Conservation (phyloP, 805 yeast genomes). For the Trichomonascus vanleenenianus region DNA sequence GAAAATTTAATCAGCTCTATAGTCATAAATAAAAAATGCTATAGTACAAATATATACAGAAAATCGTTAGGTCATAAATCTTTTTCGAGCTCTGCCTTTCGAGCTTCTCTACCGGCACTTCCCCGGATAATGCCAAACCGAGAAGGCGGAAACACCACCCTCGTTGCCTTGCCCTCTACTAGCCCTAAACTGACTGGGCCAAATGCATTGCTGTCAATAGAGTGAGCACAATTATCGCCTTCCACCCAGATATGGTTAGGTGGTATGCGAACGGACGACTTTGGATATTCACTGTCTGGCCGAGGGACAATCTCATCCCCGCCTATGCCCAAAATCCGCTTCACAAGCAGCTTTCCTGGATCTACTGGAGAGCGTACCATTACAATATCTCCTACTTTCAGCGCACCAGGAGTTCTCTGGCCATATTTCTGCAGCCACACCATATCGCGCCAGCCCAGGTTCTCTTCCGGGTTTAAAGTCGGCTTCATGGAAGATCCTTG, state of each 20-base stretch:
- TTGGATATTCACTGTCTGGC: constrained; percentile 45
- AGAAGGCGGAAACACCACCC: constrained; percentile 61
- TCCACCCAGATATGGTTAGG: constrained; percentile 88
- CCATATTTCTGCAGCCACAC: constrained; percentile 65
- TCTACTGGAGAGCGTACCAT: constrained; percentile 74
- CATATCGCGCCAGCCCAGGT: constrained; percentile 32
- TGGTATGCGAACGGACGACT: constrained; percentile 54
- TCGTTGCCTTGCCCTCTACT: constrained; percentile 66
- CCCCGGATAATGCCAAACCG: constrained; percentile 43
- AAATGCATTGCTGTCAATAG: constrained; percentile 77
- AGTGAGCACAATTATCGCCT: constrained; percentile 67
- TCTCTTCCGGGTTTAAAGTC: constrained; percentile 61
- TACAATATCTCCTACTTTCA: constrained; percentile 62
- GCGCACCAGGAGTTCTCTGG: constrained; percentile 38
- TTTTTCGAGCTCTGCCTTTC: constrained; percentile 16
- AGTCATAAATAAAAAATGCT: neutral
- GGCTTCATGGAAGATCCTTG: constrained; percentile 88
- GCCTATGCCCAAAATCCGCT: constrained; percentile 67
- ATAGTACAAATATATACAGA: neutral
- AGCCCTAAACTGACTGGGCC: constrained; percentile 84
- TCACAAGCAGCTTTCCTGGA: constrained; percentile 68
- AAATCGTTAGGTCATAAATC: constrained; percentile 1
- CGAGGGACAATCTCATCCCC: constrained; percentile 63
- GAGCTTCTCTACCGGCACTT: constrained; percentile 46
- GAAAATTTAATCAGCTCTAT: neutral